Base-by-base conservation (phyloP, 2,329 filamentous ascomycete species). In the Fusarium torreyae region DNA sequence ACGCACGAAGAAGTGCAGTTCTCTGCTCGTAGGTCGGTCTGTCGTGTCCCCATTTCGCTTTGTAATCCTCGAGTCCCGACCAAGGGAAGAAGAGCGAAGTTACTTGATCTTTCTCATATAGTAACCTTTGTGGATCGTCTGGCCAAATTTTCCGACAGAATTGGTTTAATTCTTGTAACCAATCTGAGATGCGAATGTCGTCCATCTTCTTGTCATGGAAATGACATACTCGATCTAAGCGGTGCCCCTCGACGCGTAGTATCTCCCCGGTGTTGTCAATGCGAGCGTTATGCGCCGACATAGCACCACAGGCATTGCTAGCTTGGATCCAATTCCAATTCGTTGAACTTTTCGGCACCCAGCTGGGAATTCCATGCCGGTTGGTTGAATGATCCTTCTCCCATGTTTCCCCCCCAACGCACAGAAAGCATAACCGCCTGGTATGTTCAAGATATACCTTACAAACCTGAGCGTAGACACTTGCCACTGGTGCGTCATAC, bases 401-500 rank as follows among this genome's bases (percentile, higher is more conserved):
- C 14, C 34, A 36, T 8, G 15, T 36, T 9, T 15, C 14, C 14
- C 17, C 34, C 17, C 17, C 15, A 17, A 44, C 22, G 3, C 22
- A 26, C 6, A 53, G 18, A 17, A 53, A 53, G 22, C 26, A 53
- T 22, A 53, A 24, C 2, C 26, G 15, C 10, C 43, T 7, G 7
- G 40, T 43, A 7, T 53, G 26, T 26, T 44, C 28, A 6, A 53
- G 50, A 18, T 20, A 53, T 7, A 33, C 26, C 5, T 15, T 24
- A 38, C 44, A 53, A 7, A 53, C 50, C 20, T 53, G 39, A 17
- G 50, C 31, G 15, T 44, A 53, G 11, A 53, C 39, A 3, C 38
- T 53, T 28, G 18, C 15, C 4, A 24, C 6, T 5, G 50, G 38
- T 22, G 50, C 39, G 7, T 24, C 14, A 18, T 59, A 59, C 28